These are phyloP conservation scores for Citrus cavaleriei DNA, from an alignment of 345 rosid genomes.

Conservation along the genomic window DNA sequence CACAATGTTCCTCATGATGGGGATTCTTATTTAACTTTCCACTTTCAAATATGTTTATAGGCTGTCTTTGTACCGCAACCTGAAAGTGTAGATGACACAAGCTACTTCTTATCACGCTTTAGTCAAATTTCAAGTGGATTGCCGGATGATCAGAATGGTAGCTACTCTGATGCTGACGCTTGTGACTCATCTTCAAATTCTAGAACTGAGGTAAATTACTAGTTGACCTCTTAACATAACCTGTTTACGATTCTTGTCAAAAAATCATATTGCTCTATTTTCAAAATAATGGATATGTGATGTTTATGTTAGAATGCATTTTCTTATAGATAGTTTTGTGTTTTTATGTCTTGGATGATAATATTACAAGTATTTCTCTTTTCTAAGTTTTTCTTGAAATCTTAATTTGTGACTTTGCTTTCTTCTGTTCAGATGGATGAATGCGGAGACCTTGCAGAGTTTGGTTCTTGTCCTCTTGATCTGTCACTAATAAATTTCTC, in stretches of 20 bases:
- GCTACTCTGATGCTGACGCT: constrained; percentile 33
- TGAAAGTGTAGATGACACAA: constrained; percentile 65
- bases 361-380: not conserved
- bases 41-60: constrained; percentile 23
- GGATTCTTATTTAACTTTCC: not conserved
- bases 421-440: constrained; percentile 49
- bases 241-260: constrained; percentile 2
- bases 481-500: constrained; percentile 72
- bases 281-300: not conserved
- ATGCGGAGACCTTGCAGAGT: constrained; percentile 56
- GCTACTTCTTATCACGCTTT: constrained; percentile 71
- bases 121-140: constrained; percentile 31
- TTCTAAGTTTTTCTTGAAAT: not conserved
- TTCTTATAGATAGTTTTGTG: not conserved
- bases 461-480: constrained; percentile 47
- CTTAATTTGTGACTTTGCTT: not conserved
- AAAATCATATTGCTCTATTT: not conserved
- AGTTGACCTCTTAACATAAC: not conserved
- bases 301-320: not conserved
- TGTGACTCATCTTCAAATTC: constrained; percentile 33
- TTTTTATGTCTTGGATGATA: not conserved
- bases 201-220: constrained; percentile 49
- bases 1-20: not conserved
- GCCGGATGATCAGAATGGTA: constrained; percentile 38
- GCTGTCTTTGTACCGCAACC: constrained; percentile 77